These are phyloP conservation scores for Pluteus cervinus DNA, from an alignment of 768 basidiomycete genomes.

Conservation along the genomic window DNA sequence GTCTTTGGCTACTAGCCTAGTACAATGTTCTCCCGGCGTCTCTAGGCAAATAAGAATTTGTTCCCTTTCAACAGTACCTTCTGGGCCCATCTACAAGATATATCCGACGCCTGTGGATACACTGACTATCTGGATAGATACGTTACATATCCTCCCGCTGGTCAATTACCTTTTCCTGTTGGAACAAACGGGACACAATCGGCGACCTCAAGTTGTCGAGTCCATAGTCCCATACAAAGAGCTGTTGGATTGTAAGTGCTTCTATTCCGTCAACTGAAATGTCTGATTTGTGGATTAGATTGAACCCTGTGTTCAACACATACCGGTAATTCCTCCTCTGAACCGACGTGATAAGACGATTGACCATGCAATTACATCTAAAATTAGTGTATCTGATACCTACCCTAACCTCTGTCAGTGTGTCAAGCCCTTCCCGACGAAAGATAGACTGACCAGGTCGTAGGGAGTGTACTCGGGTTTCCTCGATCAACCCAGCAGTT, in stretches of 20 bases:
- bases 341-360: not conserved
- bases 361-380: not conserved
- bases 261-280: not conserved
- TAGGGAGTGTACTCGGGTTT: slow-evolving; percentile 63
- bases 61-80: slow-evolving; percentile 57
- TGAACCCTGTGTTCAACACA: slow-evolving; percentile 53
- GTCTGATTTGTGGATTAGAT: slow-evolving; percentile 16
- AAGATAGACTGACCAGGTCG: not conserved
- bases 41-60: slow-evolving; percentile 47
- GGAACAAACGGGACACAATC: slow-evolving; percentile 35
- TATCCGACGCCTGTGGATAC: slow-evolving; percentile 52
- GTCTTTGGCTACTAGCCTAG: not conserved
- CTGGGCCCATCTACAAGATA: slow-evolving; percentile 44
- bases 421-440: not conserved
- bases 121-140: slow-evolving; percentile 53
- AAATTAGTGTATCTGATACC: slow-evolving; percentile 43
- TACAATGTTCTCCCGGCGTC: not conserved
- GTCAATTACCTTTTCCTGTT: slow-evolving; percentile 56
- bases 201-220: slow-evolving; percentile 32
- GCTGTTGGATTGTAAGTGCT: slow-evolving; percentile 38
- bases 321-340: slow-evolving; percentile 35
- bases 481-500: slow-evolving; percentile 55
- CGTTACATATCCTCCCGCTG: slow-evolving; percentile 59
- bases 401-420: slow-evolving; percentile 40
- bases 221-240: slow-evolving; percentile 43